These are phyloP conservation scores for Insectozyma bohioensis DNA, from an alignment of 1,139 yeast genomes.

Conservation along the genomic window DNA sequence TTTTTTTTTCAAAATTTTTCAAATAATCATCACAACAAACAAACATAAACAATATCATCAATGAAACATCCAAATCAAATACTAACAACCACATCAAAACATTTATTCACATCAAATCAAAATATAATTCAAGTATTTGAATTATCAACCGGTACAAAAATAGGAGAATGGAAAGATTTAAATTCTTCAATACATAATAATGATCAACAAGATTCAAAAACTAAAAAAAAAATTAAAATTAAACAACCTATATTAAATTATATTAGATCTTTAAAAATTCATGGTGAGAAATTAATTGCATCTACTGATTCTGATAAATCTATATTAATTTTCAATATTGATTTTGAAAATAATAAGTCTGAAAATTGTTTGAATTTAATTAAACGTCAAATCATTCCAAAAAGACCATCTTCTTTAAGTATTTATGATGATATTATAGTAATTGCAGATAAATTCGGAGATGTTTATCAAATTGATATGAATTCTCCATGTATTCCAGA, in stretches of 20 bases:
- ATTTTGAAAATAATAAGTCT: slow-evolving; percentile 18
- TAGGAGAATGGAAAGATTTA: slow-evolving; percentile 59
- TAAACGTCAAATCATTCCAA: slow-evolving; percentile 79
- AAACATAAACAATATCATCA: no score
- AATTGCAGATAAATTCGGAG: slow-evolving; percentile 97
- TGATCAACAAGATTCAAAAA: slow-evolving; percentile 25
- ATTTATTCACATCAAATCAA: slow-evolving; percentile 56
- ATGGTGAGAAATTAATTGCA: slow-evolving; percentile 54
- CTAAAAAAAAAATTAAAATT: slow-evolving; percentile 10
- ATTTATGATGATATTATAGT: slow-evolving; percentile 48
- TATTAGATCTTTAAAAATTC: slow-evolving; percentile 58
- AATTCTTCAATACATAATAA: slow-evolving; percentile 41
- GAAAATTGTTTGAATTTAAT: slow-evolving; percentile 45
- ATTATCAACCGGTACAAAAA: slow-evolving; percentile 25
- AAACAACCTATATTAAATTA: slow-evolving; percentile 63
- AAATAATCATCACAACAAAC: no score
- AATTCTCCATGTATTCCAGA: slow-evolving; percentile 34
- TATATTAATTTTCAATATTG: slow-evolving; percentile 58
- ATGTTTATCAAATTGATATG: slow-evolving; percentile 61
- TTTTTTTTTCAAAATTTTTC: slow-evolving; percentile 1
- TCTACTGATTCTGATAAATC: slow-evolving; percentile 86
- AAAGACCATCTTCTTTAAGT: slow-evolving; percentile 85
- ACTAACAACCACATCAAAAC: slow-evolving; percentile 43
- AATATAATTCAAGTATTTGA: slow-evolving; percentile 55
- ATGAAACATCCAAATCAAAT: slow-evolving; percentile 75